These are phyloP conservation scores for Dendrobium chrysotoxum DNA, from an alignment of 106 monocot genomes.

Conservation along the genomic window DNA sequence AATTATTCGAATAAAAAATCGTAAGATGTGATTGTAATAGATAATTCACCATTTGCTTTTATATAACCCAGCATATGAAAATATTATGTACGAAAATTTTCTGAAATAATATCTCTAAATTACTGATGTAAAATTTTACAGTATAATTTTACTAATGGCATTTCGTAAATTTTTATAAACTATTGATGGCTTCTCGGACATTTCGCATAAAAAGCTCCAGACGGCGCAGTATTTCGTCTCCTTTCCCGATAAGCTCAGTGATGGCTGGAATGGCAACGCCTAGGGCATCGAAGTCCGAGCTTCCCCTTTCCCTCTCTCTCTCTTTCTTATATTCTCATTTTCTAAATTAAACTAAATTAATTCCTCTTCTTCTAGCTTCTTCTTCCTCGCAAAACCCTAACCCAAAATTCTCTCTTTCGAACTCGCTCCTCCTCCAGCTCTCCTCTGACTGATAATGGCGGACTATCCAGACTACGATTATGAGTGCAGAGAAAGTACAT, in stretches of 20 bases:
- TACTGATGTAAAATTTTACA: not conserved
- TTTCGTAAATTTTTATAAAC: not conserved
- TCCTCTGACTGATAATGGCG: not conserved
- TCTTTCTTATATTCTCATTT: not conserved
- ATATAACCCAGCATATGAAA: too few species aligned
- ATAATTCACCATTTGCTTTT: too few species aligned
- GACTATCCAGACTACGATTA: not conserved
- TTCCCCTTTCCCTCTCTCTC: not conserved
- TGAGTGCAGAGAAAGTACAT: not conserved
- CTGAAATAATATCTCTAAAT: too few species aligned
- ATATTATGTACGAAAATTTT: too few species aligned
- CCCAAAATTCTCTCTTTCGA: not conserved
- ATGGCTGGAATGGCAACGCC: constrained; percentile 29
- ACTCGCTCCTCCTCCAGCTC: not conserved
- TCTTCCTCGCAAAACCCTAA: constrained; percentile 13
- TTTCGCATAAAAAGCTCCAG: constrained; percentile 3
- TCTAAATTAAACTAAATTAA: not conserved
- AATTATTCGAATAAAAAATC: too few species aligned
- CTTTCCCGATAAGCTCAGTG: constrained; percentile 40
- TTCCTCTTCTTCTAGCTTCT: not conserved
- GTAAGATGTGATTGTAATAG: too few species aligned
- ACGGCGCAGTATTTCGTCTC: constrained; percentile 21
- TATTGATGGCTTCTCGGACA: not conserved
- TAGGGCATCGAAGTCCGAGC: constrained; percentile 22
- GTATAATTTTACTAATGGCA: not conserved